Evolutionary conservation across 208 protist genomes (phyloP).

Genomic region (Trypanosoma caninum): DNA sequence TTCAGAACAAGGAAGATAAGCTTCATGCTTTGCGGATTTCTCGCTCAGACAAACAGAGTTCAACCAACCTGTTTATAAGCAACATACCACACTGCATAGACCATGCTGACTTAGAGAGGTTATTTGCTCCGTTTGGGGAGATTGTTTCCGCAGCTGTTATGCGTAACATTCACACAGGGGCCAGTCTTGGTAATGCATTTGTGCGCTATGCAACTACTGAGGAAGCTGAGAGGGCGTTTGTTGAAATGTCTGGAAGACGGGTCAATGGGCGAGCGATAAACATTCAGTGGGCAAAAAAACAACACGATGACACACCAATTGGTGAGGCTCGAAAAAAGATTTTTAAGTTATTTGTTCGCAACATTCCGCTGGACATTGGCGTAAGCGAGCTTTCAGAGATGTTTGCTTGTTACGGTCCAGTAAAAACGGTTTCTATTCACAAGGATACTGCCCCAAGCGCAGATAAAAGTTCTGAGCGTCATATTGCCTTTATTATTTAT

Average conservation of each 20-base stretch:
- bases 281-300: slow-evolving; percentile 76
- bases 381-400: slow-evolving; percentile 31
- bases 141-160: slow-evolving; percentile 59
- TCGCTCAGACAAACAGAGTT: slow-evolving; percentile 9
- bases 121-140: slow-evolving; percentile 42
- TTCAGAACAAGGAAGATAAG: background rate
- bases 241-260: slow-evolving; percentile 33
- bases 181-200: slow-evolving; percentile 80
- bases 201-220: slow-evolving; percentile 69
- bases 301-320: slow-evolving; percentile 76
- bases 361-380: slow-evolving; percentile 68
- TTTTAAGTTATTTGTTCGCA: slow-evolving; percentile 81
- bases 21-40: background rate
- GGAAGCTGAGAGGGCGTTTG: slow-evolving; percentile 55
- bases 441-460: slow-evolving; percentile 43
- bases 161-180: slow-evolving; percentile 79
- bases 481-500: slow-evolving; percentile 80
- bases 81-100: slow-evolving; percentile 15
- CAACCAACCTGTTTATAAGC: slow-evolving; percentile 24
- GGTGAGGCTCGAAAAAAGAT: slow-evolving; percentile 66
- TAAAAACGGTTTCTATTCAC: slow-evolving; percentile 59
- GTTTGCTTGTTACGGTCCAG: slow-evolving; percentile 49
- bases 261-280: slow-evolving; percentile 52
- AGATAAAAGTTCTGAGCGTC: slow-evolving; percentile 30
- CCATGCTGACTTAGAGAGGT: background rate